These are phyloP conservation scores for Corylus avellana DNA, from an alignment of 306 rosid species.

Conservation along the genomic window DNA sequence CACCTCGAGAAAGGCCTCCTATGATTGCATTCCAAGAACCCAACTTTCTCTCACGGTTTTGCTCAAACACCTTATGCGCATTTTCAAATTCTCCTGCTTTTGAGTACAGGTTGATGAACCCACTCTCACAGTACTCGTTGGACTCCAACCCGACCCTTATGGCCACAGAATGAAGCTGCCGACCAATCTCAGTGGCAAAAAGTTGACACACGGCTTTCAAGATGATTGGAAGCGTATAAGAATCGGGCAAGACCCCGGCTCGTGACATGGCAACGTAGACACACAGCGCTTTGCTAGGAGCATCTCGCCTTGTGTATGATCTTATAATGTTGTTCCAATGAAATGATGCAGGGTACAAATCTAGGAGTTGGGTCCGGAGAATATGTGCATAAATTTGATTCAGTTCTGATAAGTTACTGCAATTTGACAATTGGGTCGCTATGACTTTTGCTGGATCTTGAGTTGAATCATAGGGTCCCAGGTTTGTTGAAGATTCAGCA, in stretches of 20 bases:
- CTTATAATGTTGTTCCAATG: slow-evolving; percentile 70
- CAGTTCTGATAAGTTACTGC: slow-evolving; percentile 29
- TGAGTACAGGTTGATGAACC: slow-evolving; percentile 51
- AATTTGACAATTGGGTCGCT: slow-evolving; percentile 41
- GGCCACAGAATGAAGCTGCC: slow-evolving; percentile 57
- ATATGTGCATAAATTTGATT: slow-evolving; percentile 45
- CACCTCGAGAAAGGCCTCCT: slow-evolving; percentile 60
- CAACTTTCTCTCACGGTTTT: slow-evolving; percentile 60
- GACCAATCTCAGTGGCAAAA: slow-evolving; percentile 43
- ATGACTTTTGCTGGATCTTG: slow-evolving; percentile 28
- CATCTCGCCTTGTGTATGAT: slow-evolving; percentile 52
- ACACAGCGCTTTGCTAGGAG: slow-evolving; percentile 49
- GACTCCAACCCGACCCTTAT: slow-evolving; percentile 56
- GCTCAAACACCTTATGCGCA: slow-evolving; percentile 64
- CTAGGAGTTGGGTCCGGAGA: slow-evolving; percentile 43
- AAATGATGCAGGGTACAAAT: slow-evolving; percentile 46
- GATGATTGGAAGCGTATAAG: slow-evolving; percentile 65
- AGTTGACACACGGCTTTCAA: slow-evolving; percentile 52
- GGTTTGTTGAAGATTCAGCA: neutral
- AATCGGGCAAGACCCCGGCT: slow-evolving; percentile 58
- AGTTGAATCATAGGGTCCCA: neutral
- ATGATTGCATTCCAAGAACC: slow-evolving; percentile 83
- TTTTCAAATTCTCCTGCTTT: slow-evolving; percentile 60
- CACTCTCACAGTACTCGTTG: slow-evolving; percentile 67
- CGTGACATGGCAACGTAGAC: slow-evolving; percentile 46